Conservation (phyloP, 306 rosid genomes). For the Gillenia trifoliata region DNA sequence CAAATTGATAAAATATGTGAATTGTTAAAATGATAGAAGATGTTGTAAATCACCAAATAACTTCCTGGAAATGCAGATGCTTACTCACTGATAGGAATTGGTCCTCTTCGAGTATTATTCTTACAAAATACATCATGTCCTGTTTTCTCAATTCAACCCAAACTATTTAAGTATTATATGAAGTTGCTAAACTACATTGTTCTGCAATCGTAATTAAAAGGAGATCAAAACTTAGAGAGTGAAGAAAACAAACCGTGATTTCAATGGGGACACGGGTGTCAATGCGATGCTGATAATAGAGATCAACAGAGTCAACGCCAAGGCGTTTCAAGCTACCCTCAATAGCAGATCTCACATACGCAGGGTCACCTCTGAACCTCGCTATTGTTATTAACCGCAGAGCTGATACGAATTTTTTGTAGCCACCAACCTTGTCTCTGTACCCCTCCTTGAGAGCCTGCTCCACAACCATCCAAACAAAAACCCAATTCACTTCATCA, state of each 20-base stretch:
- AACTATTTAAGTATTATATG: not conserved
- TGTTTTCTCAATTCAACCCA: not conserved
- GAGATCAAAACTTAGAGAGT: not conserved
- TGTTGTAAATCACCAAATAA: too few species aligned
- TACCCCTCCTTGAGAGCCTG: conserved; percentile 40
- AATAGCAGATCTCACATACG: conserved; percentile 57
- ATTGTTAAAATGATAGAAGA: too few species aligned
- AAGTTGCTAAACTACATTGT: not conserved
- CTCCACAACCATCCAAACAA: not conserved
- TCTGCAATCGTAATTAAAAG: not conserved
- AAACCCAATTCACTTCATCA: not conserved
- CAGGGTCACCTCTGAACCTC: conserved; percentile 55
- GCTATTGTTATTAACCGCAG: conserved; percentile 9
- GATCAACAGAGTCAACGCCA: conserved; percentile 49
- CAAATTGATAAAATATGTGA: too few species aligned
- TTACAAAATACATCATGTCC: not conserved
- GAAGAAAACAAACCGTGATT: conserved; percentile 26
- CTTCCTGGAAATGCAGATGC: too few species aligned
- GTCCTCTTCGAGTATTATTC: not conserved
- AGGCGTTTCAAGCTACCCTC: conserved; percentile 68
- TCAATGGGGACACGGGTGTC: too few species aligned
- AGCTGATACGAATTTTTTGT: conserved; percentile 41
- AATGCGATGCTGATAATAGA: conserved; percentile 74
- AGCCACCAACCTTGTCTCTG: conserved; percentile 55
- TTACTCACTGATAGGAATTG: too few species aligned